These are phyloP conservation scores for Coniochaeta prunicola DNA, from an alignment of 2,329 filamentous ascomycete species.

Conservation along the genomic window DNA sequence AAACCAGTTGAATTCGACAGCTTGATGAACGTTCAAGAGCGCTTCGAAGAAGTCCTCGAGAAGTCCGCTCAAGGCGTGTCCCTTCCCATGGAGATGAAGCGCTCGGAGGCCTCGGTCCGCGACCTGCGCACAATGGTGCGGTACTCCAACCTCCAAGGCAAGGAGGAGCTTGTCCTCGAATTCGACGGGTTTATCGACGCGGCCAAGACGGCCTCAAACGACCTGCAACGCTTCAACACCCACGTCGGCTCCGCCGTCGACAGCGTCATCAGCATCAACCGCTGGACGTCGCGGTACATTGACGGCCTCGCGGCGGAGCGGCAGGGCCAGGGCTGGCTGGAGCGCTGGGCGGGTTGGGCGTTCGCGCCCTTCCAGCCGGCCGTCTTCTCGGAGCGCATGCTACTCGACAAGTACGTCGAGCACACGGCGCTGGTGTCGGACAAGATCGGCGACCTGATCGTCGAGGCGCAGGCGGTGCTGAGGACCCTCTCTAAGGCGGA, in stretches of 20 bases:
- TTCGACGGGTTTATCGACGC: slow-evolving; percentile 70
- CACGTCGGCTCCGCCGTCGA: slow-evolving; percentile 70
- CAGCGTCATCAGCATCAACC: slow-evolving; percentile 65
- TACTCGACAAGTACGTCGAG: slow-evolving; percentile 68
- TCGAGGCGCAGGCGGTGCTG: slow-evolving; percentile 63
- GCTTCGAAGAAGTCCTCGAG: slow-evolving; percentile 69
- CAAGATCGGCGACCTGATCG: slow-evolving; percentile 60
- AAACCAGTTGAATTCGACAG: slow-evolving; percentile 60
- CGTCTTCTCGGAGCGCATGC: slow-evolving; percentile 50
- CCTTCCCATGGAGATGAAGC: slow-evolving; percentile 72
- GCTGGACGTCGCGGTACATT: slow-evolving; percentile 65
- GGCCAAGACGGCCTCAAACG: slow-evolving; percentile 54
- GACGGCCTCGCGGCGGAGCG: slow-evolving; percentile 44
- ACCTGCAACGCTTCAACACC: slow-evolving; percentile 69
- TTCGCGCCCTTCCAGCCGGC: slow-evolving; percentile 57
- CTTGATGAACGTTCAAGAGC: slow-evolving; percentile 66
- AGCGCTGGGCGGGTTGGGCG: slow-evolving; percentile 32
- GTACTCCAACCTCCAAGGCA: slow-evolving; percentile 59
- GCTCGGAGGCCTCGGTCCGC: slow-evolving; percentile 64
- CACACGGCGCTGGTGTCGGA: slow-evolving; percentile 65
- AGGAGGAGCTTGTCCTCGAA: slow-evolving; percentile 65
- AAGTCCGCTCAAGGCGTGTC: slow-evolving; percentile 57
- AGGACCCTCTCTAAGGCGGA: slow-evolving; percentile 60
- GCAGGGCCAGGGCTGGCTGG: slow-evolving; percentile 22
- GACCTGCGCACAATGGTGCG: slow-evolving; percentile 67